Evolutionary conservation across 257 asterid genomes (phyloP), one percentile per base, ranked within the genome.

Genomic region (Solanum lycopersicoides): DNA sequence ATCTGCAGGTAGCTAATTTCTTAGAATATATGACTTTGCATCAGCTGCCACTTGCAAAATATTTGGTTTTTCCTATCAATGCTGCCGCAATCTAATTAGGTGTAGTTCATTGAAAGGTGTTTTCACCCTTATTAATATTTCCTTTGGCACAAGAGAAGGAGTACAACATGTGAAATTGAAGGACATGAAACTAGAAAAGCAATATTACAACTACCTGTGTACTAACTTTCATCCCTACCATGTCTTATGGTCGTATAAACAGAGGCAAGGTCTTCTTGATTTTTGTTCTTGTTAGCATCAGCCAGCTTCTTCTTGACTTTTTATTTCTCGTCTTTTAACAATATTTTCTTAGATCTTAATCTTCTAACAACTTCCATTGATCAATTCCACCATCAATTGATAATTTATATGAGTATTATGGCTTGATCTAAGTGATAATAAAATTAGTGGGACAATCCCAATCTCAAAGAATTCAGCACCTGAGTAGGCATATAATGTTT

Each of bases 321-420:
- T 39, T 63, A 37, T 50, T 47, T 59, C 30, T 28, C 30, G 30
- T 44, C 44, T 86, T 21, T 44, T 41, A 41, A 77, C 23, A 15
- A 69, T 10, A 23, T 53, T 73, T 90, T 83, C 89, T 13, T 91
- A 94, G 97, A 86, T 90, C 95, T 76, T 89, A 93, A 91, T 93
- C 90, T 88, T 88, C 94, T 2, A 96, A 96, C 86, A 86, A 88
- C 91, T 94, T 95, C 90, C 94, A 39, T 83, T 97, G 98, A 68
- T 65, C 92, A 9, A 96, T 95, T 90, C 99, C 99, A 66, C 88
- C 91, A 85, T 93, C 98, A n/a, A 90, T 96, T 86, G 98, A 98
- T 32, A 92, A 93, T 82, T 89, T 95, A 68, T 83, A 90, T 32
- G 90, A 44, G 25, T 96, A 30, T 95, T 98, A 20, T 96, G 99